These are phyloP conservation scores for Rhodotorula glutinis DNA, from an alignment of 1,284 basidiomycete species.

Conservation along the genomic window DNA sequence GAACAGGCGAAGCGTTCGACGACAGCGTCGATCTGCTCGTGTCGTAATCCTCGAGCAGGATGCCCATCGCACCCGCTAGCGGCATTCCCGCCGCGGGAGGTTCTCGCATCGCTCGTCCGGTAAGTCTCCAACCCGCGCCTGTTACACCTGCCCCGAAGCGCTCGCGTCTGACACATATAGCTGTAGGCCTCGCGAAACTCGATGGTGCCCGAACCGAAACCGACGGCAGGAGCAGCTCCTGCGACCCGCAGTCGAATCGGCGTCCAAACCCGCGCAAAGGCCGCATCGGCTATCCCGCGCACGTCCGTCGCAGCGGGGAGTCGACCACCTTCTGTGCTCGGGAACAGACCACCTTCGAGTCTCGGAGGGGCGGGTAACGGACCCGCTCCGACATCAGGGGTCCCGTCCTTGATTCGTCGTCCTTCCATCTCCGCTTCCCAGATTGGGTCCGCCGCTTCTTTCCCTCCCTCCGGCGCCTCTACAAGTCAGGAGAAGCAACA, in stretches of 20 bases:
- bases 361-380: slow-evolving; percentile 1
- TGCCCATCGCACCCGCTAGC: no score
- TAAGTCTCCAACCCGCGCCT: no score
- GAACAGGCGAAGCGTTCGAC: no score
- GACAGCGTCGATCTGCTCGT: no score
- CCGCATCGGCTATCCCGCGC: slow-evolving; percentile 1
- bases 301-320: neutral
- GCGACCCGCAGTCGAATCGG: slow-evolving; percentile 22
- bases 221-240: neutral
- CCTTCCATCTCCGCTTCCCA: slow-evolving; percentile 5
- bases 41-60: no score
- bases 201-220: slow-evolving; percentile 5
- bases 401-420: slow-evolving; percentile 10
- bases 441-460: neutral
- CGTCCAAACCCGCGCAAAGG: slow-evolving; percentile 6
- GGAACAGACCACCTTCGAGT: neutral
- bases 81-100: no score
- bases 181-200: slow-evolving; percentile 19
- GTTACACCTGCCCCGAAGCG: no score
- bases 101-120: no score
- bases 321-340: slow-evolving; percentile 18
- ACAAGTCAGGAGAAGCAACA: neutral
- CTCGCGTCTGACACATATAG: no score
- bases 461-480: neutral
- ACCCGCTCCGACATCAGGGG: slow-evolving; percentile 1